Percentiles rank a stretch among this genome's conserved stretches.
Conservation (phyloP, 2,329 filamentous ascomycete species). For the Aspergillus unguis region DNA sequence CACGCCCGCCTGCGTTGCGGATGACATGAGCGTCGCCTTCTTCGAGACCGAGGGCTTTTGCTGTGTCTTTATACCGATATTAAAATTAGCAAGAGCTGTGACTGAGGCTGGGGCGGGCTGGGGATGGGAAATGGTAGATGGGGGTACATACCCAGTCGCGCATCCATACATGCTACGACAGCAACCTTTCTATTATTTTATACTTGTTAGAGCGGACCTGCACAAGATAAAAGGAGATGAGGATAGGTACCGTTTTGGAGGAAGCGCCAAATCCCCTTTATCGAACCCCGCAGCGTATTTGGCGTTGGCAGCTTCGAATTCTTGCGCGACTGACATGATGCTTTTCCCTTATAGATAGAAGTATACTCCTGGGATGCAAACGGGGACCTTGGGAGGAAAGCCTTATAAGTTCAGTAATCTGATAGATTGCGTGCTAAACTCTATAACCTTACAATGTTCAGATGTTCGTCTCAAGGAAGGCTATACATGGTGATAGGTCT, state of each 20-base stretch:
- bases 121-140: too few relatives aligned
- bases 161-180: constrained; percentile 77
- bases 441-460: not conserved
- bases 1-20: constrained; percentile 68
- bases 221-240: constrained; percentile 14
- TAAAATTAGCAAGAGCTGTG: too few relatives aligned
- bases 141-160: constrained; percentile 46
- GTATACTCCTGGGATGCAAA: not conserved
- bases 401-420: not conserved
- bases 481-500: not conserved
- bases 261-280: constrained; percentile 63
- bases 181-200: constrained; percentile 20
- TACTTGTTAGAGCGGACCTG: not conserved
- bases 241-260: constrained; percentile 56
- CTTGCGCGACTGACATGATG: constrained; percentile 39
- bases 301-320: constrained; percentile 57
- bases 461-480: not conserved
- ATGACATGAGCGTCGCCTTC: constrained; percentile 77
- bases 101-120: constrained; percentile 17
- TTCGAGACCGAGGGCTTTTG: constrained; percentile 65
- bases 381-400: too few relatives aligned
- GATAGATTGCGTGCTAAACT: constrained; percentile 3
- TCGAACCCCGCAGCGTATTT: constrained; percentile 59
- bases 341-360: not conserved
- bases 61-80: constrained; percentile 49